A percentile compares a stretch with the other conserved stretches of the same genome.
These are phyloP conservation scores for Umbelopsis isabellina DNA, from an alignment of 192 early-diverging fungal genomes.

Conservation along the genomic window DNA sequence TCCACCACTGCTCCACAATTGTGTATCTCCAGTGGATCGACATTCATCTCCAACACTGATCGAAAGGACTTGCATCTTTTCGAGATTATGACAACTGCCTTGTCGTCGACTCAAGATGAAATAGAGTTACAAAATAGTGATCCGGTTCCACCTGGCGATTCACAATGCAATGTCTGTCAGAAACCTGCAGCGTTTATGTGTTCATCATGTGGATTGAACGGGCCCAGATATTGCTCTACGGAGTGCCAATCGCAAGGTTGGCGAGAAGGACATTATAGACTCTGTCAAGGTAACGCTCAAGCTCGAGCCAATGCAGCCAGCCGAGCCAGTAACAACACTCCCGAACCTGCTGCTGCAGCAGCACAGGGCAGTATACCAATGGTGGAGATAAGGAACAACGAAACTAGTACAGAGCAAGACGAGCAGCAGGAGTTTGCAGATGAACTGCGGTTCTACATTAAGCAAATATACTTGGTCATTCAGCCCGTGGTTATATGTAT, in stretches of 20 bases:
- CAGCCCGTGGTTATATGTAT: slow-evolving; percentile 82
- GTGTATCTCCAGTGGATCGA: neutral
- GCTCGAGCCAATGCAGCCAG: slow-evolving; percentile 24
- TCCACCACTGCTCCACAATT: no score
- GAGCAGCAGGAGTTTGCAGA: slow-evolving; percentile 60
- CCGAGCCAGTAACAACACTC: neutral
- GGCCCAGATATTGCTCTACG: slow-evolving; percentile 61
- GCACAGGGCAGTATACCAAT: slow-evolving; percentile 44
- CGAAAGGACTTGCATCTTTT: slow-evolving; percentile 11
- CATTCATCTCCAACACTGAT: neutral
- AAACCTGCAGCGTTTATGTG: slow-evolving; percentile 40
- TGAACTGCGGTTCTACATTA: slow-evolving; percentile 78
- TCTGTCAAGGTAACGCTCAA: slow-evolving; percentile 44
- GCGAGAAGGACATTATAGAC: slow-evolving; percentile 49
- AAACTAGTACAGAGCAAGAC: slow-evolving; percentile 26
- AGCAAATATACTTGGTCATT: slow-evolving; percentile 80
- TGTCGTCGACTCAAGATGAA: slow-evolving; percentile 11
- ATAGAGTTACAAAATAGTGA: slow-evolving; percentile 1
- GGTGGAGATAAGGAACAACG: slow-evolving; percentile 34
- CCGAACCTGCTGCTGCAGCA: slow-evolving; percentile 11
- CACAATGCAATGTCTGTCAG: slow-evolving; percentile 26
- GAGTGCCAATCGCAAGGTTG: slow-evolving; percentile 64
- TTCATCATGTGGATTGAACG: slow-evolving; percentile 36
- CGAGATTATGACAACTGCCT: slow-evolving; percentile 9
- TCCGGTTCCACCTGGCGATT: neutral